Evolutionary conservation across 2,329 filamentous ascomycete species (phyloP).

Genomic region (Exophiala aquamarina): DNA sequence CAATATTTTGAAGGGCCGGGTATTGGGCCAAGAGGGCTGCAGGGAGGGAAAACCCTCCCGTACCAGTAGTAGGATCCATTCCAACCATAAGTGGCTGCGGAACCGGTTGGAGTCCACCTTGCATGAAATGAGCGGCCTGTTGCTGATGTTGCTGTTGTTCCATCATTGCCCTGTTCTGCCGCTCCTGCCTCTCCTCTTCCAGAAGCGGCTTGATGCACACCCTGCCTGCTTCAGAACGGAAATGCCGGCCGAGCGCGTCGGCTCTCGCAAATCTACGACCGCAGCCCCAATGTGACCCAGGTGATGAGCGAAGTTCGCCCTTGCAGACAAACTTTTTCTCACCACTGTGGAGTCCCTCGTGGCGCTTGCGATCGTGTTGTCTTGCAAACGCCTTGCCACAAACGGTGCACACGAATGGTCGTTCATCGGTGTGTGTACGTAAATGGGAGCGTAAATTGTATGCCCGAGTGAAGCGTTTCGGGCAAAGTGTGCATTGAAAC

Average conservation of each 20-base stretch:
- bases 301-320: slow-evolving; percentile 70
- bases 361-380: slow-evolving; percentile 94
- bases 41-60: slow-evolving; percentile 68
- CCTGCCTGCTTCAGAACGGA: slow-evolving; percentile 89
- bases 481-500: slow-evolving; percentile 90
- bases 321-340: slow-evolving; percentile 99
- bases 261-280: slow-evolving; percentile 90
- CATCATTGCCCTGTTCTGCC: slow-evolving; percentile 73
- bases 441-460: slow-evolving; percentile 96
- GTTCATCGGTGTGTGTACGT: slow-evolving; percentile 93
- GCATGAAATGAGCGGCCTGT: slow-evolving; percentile 58
- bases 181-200: slow-evolving; percentile 86
- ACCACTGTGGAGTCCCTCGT: slow-evolving; percentile 92
- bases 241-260: slow-evolving; percentile 90
- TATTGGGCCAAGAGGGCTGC: slow-evolving; percentile 88
- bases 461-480: slow-evolving; percentile 92
- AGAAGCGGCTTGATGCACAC: slow-evolving; percentile 97
- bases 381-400: slow-evolving; percentile 97
- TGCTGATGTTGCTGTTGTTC: slow-evolving; percentile 67
- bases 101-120: slow-evolving; percentile 49
- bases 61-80: slow-evolving; percentile 55
- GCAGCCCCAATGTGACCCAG: slow-evolving; percentile 85
- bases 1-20: slow-evolving; percentile 84
- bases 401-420: slow-evolving; percentile 94
- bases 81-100: slow-evolving; percentile 62